phyloP scores from a whole-genome alignment of 345 rosid species.

The Psidium friedrichsthalianum region DNA sequence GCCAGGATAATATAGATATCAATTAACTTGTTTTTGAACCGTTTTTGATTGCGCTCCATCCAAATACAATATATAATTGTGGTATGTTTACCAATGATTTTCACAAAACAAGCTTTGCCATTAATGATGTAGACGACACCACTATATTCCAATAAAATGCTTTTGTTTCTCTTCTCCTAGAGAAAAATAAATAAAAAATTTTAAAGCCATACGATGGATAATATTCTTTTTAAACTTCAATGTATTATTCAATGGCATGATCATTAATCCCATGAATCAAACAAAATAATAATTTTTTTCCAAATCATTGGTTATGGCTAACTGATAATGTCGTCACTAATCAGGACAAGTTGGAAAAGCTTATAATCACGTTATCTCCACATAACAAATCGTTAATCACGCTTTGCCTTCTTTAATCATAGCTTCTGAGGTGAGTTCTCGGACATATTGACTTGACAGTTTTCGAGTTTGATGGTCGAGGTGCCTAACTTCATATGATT shows the following conservation, averaged over 20 bases:
- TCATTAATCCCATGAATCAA: background rate
- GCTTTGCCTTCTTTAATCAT: background rate
- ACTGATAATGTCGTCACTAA: background rate
- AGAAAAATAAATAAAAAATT: background rate
- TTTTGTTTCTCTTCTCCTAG: background rate
- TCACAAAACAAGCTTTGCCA: background rate
- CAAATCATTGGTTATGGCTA: background rate
- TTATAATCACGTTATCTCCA: background rate
- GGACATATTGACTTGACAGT: background rate
- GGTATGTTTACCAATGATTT: background rate
- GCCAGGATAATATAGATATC: too few species aligned
- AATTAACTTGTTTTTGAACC: too few species aligned
- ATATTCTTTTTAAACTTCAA: background rate
- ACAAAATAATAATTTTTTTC: background rate
- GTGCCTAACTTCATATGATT: background rate
- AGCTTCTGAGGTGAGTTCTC: background rate
- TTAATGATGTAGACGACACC: background rate
- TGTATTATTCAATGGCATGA: background rate
- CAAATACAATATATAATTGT: background rate
- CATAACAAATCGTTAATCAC: background rate
- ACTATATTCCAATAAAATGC: background rate
- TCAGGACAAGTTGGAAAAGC: background rate
- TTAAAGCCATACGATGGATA: background rate
- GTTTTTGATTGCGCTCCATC: too few species aligned
- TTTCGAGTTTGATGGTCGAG: background rate